Evolutionary conservation across 495 filamentous ascomycete species (phyloP).

Genomic region (Trichodelitschia bisporula): DNA sequence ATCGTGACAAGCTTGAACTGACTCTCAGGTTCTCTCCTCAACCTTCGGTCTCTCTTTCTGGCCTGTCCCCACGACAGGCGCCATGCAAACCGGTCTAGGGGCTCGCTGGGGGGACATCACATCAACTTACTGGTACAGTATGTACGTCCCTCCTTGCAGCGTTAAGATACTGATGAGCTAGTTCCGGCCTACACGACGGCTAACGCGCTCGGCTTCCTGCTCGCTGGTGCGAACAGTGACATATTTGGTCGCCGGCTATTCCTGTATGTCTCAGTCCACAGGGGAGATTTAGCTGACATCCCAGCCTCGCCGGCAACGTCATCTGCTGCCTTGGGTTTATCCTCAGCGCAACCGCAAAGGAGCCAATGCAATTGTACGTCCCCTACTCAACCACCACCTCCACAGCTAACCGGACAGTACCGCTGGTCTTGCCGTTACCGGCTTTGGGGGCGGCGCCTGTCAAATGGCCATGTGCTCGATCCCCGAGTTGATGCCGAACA

Average conservation of each 20-base stretch:
- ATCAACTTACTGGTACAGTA: conserved; percentile 4
- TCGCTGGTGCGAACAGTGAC: conserved; percentile 11
- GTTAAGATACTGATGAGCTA: not conserved
- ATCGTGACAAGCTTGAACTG: not conserved
- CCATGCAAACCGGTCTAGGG: conserved; percentile 6
- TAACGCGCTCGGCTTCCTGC: conserved; percentile 9
- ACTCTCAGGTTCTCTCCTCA: conserved; percentile 7
- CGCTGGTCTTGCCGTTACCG: conserved; percentile 10
- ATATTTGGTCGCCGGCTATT: conserved; percentile 11
- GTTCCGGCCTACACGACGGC: conserved; percentile 9
- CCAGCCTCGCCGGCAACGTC: conserved; percentile 8
- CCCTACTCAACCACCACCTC: no score
- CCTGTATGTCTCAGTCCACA: no score
- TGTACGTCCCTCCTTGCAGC: not conserved
- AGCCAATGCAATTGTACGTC: not conserved
- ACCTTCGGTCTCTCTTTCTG: conserved; percentile 10
- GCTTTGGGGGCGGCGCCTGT: conserved; percentile 12
- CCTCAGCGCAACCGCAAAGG: conserved; percentile 3
- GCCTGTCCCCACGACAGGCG: conserved; percentile 9
- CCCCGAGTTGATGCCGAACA: conserved; percentile 9
- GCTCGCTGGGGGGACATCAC: conserved; percentile 1
- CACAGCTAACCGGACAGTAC: conserved; percentile 7
- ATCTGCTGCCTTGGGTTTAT: conserved; percentile 9
- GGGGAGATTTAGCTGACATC: no score
- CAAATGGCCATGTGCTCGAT: conserved; percentile 11